Evolutionary conservation across 495 filamentous ascomycete species (phyloP).

Genomic region (Xylaria bambusicola): DNA sequence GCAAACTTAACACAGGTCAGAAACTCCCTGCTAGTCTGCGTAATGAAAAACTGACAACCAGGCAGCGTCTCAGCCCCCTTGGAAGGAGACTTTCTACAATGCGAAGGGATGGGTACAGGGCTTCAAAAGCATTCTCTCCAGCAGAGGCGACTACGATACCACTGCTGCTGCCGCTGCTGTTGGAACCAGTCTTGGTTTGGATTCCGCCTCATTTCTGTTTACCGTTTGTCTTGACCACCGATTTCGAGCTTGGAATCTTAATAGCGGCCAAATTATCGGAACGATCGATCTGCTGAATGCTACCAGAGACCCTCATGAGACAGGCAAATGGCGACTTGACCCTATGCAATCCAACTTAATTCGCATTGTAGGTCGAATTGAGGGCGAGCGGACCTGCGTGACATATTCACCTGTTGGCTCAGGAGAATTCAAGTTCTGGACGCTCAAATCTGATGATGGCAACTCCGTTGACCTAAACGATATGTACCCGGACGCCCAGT

Average conservation of each 20-base stretch:
- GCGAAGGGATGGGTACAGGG: conserved; percentile 76
- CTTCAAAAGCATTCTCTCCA: conserved; percentile 69
- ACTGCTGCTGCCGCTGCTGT: conserved; percentile 41
- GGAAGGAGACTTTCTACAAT: conserved; percentile 78
- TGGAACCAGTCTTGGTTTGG: conserved; percentile 51
- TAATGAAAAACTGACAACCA: conserved; percentile 10
- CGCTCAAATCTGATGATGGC: conserved; percentile 63
- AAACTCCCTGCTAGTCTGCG: background rate
- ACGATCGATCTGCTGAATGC: conserved; percentile 37
- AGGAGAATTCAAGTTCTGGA: conserved; percentile 96
- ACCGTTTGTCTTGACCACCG: conserved; percentile 85
- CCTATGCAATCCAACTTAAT: conserved; percentile 71
- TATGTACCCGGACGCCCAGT: conserved; percentile 58
- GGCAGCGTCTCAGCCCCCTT: conserved; percentile 54
- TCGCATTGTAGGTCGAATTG: conserved; percentile 65
- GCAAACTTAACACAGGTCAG: conserved; percentile 67
- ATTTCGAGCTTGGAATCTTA: conserved; percentile 81
- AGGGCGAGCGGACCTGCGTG: conserved; percentile 69
- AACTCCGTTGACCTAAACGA: conserved; percentile 68
- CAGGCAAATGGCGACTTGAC: conserved; percentile 70
- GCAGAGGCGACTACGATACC: conserved; percentile 39
- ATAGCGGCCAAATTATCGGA: conserved; percentile 65
- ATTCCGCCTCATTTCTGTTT: conserved; percentile 63
- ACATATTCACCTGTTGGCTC: conserved; percentile 85
- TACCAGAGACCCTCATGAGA: conserved; percentile 54